Percentiles rank a stretch among this genome's conserved stretches.
These are phyloP conservation scores for Eucalyptus regnans DNA, from an alignment of 345 rosid genomes.

Conservation along the genomic window DNA sequence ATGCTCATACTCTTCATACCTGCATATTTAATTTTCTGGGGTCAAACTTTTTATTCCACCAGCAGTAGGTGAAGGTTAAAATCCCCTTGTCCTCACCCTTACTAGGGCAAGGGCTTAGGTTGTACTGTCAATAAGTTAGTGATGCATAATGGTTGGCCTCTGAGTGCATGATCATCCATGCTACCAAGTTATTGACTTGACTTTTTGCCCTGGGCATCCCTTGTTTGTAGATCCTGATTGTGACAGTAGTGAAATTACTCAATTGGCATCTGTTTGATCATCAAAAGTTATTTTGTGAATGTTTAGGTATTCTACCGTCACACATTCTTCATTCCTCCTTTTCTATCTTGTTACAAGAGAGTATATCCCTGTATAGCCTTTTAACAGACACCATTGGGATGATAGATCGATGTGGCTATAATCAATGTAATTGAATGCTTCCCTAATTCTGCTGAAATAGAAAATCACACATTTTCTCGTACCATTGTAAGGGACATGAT, in stretches of 20 bases:
- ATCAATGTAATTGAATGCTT: background rate
- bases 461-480: background rate
- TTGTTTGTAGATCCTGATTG: background rate
- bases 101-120: background rate
- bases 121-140: background rate
- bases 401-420: background rate
- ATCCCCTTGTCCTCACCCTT: background rate
- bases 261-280: background rate
- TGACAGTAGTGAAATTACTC: background rate
- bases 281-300: background rate
- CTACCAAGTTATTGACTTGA: background rate
- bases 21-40: background rate
- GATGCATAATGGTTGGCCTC: background rate
- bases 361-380: background rate
- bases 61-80: background rate
- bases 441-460: background rate
- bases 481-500: background rate
- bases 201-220: background rate
- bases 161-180: background rate
- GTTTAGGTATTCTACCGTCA: background rate
- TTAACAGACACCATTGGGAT: background rate
- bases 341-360: too few species aligned
- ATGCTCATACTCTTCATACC: background rate
- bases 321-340: background rate
- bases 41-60: background rate